Percentiles rank a stretch among this genome's conserved stretches.
These are phyloP conservation scores for Trichopus zeylanicus DNA, from an alignment of 116 monocot species.

Conservation along the genomic window DNA sequence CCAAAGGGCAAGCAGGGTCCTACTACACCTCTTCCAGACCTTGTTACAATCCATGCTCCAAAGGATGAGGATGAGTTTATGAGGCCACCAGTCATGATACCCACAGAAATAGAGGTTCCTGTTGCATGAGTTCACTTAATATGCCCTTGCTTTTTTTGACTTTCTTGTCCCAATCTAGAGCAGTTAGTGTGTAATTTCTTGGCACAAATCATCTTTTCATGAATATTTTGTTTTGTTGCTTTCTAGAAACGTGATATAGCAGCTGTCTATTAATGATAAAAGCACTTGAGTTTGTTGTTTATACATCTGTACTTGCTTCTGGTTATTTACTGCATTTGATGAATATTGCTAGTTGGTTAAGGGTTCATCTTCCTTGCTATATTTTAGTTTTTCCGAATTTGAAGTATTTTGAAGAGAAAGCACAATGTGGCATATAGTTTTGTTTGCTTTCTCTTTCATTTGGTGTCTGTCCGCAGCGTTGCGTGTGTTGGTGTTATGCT, in stretches of 20 bases:
- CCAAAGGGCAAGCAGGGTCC: conserved; percentile 71
- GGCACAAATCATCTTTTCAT: too few species aligned
- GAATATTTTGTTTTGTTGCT: neutral
- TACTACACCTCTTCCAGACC: conserved; percentile 54
- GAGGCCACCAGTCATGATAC: conserved; percentile 13
- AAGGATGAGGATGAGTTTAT: conserved; percentile 69
- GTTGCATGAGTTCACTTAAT: conserved; percentile 6
- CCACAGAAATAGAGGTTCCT: neutral
- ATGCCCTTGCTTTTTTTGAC: too few species aligned
- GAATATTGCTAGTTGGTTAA: too few species aligned
- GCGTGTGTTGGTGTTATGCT: neutral
- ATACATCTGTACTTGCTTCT: neutral
- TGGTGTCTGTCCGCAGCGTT: neutral
- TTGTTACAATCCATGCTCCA: conserved; percentile 53
- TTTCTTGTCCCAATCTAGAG: too few species aligned
- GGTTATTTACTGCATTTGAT: too few species aligned
- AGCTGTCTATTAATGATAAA: neutral
- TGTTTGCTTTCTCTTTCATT: too few species aligned
- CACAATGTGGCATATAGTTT: too few species aligned
- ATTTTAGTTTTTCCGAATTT: neutral
- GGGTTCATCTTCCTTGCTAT: too few species aligned
- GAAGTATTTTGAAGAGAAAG: too few species aligned
- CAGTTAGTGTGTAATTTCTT: neutral
- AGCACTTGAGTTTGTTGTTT: neutral
- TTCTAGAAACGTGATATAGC: neutral